These are phyloP conservation scores for Meyerozyma sp. DNA, from an alignment of 1,139 yeast species.

Conservation along the genomic window DNA sequence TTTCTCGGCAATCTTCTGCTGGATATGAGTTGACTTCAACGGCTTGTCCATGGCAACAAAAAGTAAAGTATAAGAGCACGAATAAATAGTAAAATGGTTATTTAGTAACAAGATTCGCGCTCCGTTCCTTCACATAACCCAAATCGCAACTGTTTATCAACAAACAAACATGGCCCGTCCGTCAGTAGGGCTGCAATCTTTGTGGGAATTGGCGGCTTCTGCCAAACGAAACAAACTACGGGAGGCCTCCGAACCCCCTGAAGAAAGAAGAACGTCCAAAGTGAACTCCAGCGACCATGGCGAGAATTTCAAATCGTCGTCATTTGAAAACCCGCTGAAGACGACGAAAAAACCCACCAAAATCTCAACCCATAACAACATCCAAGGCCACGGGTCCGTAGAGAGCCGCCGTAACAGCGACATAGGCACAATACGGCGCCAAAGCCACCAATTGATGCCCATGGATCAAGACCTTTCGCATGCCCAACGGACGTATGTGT, in stretches of 20 bases:
- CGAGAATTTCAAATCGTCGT: background rate
- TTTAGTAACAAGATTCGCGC: background rate
- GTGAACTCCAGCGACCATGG: background rate
- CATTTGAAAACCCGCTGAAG: background rate
- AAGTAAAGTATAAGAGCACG: too few relatives aligned
- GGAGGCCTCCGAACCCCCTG: background rate
- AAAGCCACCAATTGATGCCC: background rate
- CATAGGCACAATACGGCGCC: background rate
- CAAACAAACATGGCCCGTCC: conserved; percentile 1
- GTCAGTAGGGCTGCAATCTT: conserved; percentile 1
- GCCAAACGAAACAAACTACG: background rate
- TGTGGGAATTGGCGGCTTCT: background rate
- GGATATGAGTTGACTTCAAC: conserved; percentile 7
- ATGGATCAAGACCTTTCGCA: background rate
- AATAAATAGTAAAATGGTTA: too few relatives aligned
- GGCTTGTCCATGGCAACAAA: conserved; percentile 1
- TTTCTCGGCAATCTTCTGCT: conserved; percentile 40
- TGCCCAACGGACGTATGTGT: conserved; percentile 18
- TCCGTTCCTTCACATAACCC: background rate
- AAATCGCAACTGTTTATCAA: background rate
- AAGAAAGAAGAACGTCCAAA: background rate
- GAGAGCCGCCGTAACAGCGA: background rate
- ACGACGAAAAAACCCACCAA: background rate
- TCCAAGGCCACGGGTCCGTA: background rate
- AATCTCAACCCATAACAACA: background rate